These are phyloP conservation scores for Colletotrichum plurivorum DNA, from an alignment of 2,329 filamentous ascomycete species.

Conservation along the genomic window DNA sequence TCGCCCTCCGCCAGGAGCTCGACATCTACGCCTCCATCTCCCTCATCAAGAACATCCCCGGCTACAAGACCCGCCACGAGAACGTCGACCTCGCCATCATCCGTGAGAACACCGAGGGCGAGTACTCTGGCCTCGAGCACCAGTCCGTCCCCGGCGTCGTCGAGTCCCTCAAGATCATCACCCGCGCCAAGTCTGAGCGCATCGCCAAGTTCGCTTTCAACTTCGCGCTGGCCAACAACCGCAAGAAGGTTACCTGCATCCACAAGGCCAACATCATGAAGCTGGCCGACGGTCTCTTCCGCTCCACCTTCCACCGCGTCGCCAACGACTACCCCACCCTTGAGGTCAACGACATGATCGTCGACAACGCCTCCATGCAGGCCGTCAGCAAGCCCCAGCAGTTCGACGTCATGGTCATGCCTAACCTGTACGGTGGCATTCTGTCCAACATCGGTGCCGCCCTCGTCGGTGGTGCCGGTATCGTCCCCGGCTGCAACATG, in stretches of 20 bases:
- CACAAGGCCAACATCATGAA: slow-evolving; percentile 99
- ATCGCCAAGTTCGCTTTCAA: slow-evolving; percentile 99
- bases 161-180: slow-evolving; percentile 99
- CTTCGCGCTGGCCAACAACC: slow-evolving; percentile 98
- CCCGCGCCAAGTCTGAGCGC: slow-evolving; percentile 97
- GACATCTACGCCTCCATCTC: slow-evolving; percentile 99
- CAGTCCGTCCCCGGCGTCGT: slow-evolving; percentile 97
- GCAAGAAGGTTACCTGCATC: slow-evolving; percentile 99
- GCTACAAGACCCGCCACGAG: slow-evolving; percentile 97
- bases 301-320: slow-evolving; percentile 94
- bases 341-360: slow-evolving; percentile 99
- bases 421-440: slow-evolving; percentile 98
- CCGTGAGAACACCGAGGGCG: slow-evolving; percentile 99
- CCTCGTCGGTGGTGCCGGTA: slow-evolving; percentile 95
- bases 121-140: slow-evolving; percentile 99
- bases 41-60: slow-evolving; percentile 99
- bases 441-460: slow-evolving; percentile 98
- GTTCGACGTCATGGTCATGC: slow-evolving; percentile 99
- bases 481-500: slow-evolving; percentile 99
- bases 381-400: slow-evolving; percentile 96
- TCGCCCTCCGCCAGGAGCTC: slow-evolving; percentile 97
- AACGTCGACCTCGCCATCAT: slow-evolving; percentile 99
- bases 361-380: slow-evolving; percentile 99
- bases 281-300: slow-evolving; percentile 98
- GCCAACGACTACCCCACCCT: slow-evolving; percentile 96